phyloP scores from a whole-genome alignment of 1,284 basidiomycete genomes.

The Pseudozyma sp. region DNA sequence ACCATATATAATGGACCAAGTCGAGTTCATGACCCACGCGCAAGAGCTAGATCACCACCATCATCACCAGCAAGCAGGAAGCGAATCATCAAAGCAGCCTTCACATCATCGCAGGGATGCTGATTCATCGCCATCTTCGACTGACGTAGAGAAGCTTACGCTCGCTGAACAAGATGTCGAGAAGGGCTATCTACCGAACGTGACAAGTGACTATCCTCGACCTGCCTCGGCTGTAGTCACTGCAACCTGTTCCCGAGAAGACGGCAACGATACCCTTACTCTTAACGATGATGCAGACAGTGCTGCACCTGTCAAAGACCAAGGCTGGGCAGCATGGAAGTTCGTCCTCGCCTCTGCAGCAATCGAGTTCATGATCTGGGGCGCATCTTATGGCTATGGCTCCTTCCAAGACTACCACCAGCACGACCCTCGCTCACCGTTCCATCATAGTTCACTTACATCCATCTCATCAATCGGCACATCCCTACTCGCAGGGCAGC shows the following conservation, averaged over 20 bases:
- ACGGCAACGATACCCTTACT: neutral
- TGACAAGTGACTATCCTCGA: neutral
- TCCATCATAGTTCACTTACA: conserved; percentile 42
- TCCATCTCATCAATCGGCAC: conserved; percentile 55
- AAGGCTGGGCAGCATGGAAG: conserved; percentile 39
- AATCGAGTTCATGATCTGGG: conserved; percentile 57
- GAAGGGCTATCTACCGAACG: neutral
- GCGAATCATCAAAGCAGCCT: neutral
- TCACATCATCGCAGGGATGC: neutral
- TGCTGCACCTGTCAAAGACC: conserved; percentile 15
- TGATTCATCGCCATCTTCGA: neutral
- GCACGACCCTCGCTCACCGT: conserved; percentile 45
- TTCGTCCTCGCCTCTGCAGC: conserved; percentile 38
- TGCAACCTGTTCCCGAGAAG: neutral
- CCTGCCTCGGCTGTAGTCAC: neutral
- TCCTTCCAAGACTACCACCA: conserved; percentile 64
- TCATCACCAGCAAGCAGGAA: neutral
- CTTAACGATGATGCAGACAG: neutral
- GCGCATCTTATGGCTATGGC: conserved; percentile 56
- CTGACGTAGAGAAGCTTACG: conserved; percentile 7
- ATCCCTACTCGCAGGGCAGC: conserved; percentile 46
- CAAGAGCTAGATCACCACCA: conserved; percentile 18
- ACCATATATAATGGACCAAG: conserved; percentile 28
- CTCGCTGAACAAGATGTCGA: neutral
- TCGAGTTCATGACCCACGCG: conserved; percentile 18